Percentiles rank a stretch among this genome's conserved stretches.
These are phyloP conservation scores for Neurospora sp. DNA, from an alignment of 495 filamentous ascomycete species.

Conservation along the genomic window DNA sequence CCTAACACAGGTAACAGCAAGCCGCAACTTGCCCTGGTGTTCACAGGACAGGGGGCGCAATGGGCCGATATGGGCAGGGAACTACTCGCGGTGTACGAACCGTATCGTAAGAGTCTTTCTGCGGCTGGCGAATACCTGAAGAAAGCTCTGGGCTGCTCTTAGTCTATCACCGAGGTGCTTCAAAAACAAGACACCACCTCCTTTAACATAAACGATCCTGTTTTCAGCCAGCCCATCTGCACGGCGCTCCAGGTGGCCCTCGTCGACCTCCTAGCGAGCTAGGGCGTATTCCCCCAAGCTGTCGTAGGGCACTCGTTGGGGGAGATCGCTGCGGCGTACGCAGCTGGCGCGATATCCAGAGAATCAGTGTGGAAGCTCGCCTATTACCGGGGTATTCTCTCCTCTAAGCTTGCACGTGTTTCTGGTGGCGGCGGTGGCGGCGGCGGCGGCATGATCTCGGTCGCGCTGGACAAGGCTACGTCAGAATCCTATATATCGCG, in stretches of 20 bases:
- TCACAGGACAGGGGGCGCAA: conserved; percentile 22
- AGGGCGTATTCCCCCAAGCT: conserved; percentile 32
- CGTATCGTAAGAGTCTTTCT: no score
- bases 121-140: neutral
- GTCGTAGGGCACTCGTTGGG: conserved; percentile 53
- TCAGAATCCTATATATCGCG: neutral
- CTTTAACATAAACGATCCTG: conserved; percentile 12
- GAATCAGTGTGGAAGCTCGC: conserved; percentile 41
- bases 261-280: conserved; percentile 41
- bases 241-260: conserved; percentile 43
- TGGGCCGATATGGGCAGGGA: conserved; percentile 37
- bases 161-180: no score
- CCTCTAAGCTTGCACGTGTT: conserved; percentile 8
- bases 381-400: conserved; percentile 26
- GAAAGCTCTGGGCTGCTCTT: no score
- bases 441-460: conserved; percentile 27
- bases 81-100: conserved; percentile 15
- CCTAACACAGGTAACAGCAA: conserved; percentile 7
- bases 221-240: conserved; percentile 28
- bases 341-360: conserved; percentile 30
- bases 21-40: conserved; percentile 27
- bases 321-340: conserved; percentile 45
- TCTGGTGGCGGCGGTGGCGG: conserved; percentile 8
- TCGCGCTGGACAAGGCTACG: neutral
- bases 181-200: neutral